These are phyloP conservation scores for Rhododendron molle DNA, from an alignment of 148 eudicot species.

Conservation along the genomic window DNA sequence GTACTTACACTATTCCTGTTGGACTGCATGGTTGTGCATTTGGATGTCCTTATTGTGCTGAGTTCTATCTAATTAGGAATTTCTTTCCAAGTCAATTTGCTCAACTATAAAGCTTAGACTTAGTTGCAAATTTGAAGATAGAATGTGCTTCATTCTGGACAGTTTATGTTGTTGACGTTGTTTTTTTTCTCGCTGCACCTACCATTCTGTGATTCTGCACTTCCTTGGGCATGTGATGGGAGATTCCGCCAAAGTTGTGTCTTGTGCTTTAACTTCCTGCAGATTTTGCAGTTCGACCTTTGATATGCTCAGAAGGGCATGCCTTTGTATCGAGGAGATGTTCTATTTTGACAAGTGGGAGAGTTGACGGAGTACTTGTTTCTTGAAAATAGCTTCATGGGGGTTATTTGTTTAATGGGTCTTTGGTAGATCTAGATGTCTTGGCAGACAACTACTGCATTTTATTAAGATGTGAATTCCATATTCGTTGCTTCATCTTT, in stretches of 20 bases:
- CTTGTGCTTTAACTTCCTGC: neutral
- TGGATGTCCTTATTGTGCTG: constrained; percentile 2
- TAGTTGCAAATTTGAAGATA: constrained; percentile 3
- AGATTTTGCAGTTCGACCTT: neutral
- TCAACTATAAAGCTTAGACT: constrained; percentile 1
- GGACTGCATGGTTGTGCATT: neutral
- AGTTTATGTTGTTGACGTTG: neutral
- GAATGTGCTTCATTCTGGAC: neutral
- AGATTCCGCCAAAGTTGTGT: neutral
- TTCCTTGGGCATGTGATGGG: neutral
- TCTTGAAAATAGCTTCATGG: neutral
- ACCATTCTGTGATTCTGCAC: neutral
- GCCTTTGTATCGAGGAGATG: constrained; percentile 2
- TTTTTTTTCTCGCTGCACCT: neutral
- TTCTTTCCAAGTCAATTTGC: neutral
- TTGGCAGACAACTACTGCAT: neutral
- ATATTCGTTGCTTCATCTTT: constrained; percentile 7
- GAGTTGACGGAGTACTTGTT: neutral
- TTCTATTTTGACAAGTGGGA: neutral
- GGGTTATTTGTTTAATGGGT: constrained; percentile 8
- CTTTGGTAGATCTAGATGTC: constrained; percentile 7
- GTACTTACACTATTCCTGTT: neutral
- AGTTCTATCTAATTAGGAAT: constrained; percentile 2
- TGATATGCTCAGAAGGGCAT: neutral
- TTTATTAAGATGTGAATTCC: neutral